Conservation (phyloP, 441 rosid genomes). For the Euphorbia schlechtendalii region DNA sequence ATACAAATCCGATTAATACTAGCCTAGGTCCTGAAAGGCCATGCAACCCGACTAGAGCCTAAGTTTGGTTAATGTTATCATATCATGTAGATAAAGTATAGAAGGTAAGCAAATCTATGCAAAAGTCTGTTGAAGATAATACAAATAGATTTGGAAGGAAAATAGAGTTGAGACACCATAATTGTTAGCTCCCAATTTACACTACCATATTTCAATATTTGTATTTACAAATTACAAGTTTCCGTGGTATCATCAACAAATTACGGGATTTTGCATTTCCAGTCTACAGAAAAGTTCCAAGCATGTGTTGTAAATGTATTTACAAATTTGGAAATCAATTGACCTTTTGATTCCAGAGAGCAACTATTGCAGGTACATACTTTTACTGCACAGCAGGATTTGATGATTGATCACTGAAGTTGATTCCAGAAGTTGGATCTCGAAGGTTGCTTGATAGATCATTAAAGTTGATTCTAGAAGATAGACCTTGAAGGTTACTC, state of each 20-base stretch:
- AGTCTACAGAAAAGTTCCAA: background rate
- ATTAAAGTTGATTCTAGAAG: constrained; percentile 25
- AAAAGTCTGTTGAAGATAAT: background rate
- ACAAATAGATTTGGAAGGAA: background rate
- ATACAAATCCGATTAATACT: too few species aligned
- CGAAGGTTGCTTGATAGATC: constrained; percentile 39
- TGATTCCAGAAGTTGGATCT: constrained; percentile 25
- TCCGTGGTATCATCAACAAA: too few species aligned
- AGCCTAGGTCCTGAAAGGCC: too few species aligned
- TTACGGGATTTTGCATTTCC: too few species aligned
- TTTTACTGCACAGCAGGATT: constrained; percentile 2
- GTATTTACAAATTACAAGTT: constrained; percentile 10
- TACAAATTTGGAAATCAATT: background rate
- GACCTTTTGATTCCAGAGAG: background rate
- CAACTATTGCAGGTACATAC: background rate
- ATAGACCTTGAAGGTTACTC: constrained; percentile 42
- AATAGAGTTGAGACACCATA: background rate
- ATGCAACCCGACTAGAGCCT: too few species aligned
- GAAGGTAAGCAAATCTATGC: background rate
- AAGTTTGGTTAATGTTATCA: too few species aligned
- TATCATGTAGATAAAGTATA: background rate
- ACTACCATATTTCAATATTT: background rate
- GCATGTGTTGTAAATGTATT: background rate
- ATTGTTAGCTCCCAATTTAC: background rate
- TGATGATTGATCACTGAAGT: constrained; percentile 30